Evolutionary conservation across 331 rosid genomes (phyloP).

Genomic region (Arachis monticola): DNA sequence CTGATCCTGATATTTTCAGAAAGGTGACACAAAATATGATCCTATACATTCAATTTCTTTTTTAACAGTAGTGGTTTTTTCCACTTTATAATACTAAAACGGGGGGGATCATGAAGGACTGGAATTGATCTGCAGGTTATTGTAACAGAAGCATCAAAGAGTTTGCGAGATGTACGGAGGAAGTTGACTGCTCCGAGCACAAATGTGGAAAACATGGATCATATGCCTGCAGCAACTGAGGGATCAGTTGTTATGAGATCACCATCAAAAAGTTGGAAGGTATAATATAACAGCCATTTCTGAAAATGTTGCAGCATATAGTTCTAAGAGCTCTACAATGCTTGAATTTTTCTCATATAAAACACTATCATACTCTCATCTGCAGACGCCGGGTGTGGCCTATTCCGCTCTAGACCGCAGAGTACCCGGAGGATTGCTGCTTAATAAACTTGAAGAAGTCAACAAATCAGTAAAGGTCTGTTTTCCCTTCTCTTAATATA

Average conservation of each 20-base stretch:
- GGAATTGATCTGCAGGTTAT: constrained; percentile 63
- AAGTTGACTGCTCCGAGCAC: constrained; percentile 43
- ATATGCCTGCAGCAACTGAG: constrained; percentile 50
- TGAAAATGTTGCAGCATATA: neutral
- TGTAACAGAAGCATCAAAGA: constrained; percentile 72
- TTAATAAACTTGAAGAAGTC: constrained; percentile 85
- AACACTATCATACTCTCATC: constrained; percentile 13
- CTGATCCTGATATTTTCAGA: constrained; percentile 70
- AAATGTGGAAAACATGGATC: constrained; percentile 54
- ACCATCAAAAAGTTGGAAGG: constrained; percentile 80
- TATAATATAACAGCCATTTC: constrained; percentile 30
- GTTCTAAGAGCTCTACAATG: constrained; percentile 27
- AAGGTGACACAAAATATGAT: constrained; percentile 57
- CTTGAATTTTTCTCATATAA: constrained; percentile 22
- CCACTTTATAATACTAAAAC: constrained; percentile 22
- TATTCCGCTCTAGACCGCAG: constrained; percentile 58
- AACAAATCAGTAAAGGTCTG: constrained; percentile 82
- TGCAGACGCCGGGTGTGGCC: constrained; percentile 65
- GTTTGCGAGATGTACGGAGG: constrained; percentile 53
- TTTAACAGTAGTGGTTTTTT: constrained; percentile 9
- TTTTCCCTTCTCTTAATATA: constrained; percentile 22
- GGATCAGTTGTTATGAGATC: constrained; percentile 66
- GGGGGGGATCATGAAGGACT: constrained; percentile 34
- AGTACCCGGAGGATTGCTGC: constrained; percentile 60
- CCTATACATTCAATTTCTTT: neutral